phyloP scores from a whole-genome alignment of 495 filamentous ascomycete species.

The Cryomyces minteri region DNA sequence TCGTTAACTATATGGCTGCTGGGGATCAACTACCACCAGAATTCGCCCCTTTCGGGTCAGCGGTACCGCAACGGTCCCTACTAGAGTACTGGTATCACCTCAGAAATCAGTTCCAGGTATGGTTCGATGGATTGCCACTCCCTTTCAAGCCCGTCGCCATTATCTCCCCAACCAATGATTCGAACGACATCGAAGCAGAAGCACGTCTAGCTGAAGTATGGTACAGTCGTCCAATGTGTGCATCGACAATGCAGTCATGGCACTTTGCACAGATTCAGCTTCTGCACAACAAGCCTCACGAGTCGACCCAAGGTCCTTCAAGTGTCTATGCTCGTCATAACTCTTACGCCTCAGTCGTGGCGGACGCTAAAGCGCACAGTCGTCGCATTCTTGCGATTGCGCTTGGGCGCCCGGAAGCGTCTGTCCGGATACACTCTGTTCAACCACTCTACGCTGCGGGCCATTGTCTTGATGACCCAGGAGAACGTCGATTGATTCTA shows the following conservation, averaged over 20 bases:
- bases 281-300: conserved; percentile 41
- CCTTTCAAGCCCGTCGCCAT: conserved; percentile 33
- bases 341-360: conserved; percentile 33
- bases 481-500: conserved; percentile 31
- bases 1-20: conserved; percentile 40
- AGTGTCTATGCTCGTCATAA: conserved; percentile 32
- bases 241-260: conserved; percentile 44
- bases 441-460: conserved; percentile 45
- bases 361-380: conserved; percentile 35
- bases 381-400: conserved; percentile 39
- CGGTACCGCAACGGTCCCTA: conserved; percentile 31
- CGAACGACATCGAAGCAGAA: conserved; percentile 18
- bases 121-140: conserved; percentile 37
- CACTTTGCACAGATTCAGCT: conserved; percentile 46
- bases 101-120: conserved; percentile 35
- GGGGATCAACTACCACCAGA: conserved; percentile 27
- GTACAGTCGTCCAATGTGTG: conserved; percentile 44
- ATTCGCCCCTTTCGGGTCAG: conserved; percentile 24
- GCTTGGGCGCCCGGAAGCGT: conserved; percentile 32
- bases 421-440: conserved; percentile 37
- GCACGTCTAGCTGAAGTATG: conserved; percentile 37
- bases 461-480: conserved; percentile 32
- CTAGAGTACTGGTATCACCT: conserved; percentile 38
- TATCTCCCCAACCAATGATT: conserved; percentile 3
- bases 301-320: conserved; percentile 30